phyloP scores from a whole-genome alignment of 768 basidiomycete species.

The Suillus brevipes region DNA sequence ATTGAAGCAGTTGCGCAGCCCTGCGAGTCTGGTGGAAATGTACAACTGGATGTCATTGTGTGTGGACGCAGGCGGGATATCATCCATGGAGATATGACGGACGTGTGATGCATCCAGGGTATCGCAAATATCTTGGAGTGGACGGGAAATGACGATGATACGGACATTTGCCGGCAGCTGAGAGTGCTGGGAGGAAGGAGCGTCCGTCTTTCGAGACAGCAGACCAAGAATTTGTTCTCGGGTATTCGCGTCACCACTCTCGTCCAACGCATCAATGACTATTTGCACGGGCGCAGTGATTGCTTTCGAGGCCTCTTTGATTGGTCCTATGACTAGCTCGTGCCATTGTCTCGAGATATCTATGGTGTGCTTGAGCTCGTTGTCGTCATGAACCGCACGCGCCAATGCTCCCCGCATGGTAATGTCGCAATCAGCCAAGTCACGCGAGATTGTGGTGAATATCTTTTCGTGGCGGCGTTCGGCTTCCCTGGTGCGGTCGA shows the following conservation, averaged over 20 bases:
- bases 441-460: neutral
- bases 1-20: neutral
- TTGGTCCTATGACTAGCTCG: conserved; percentile 17
- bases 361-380: neutral
- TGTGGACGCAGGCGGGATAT: neutral
- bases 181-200: neutral
- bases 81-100: conserved; percentile 1
- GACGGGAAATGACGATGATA: conserved; percentile 19
- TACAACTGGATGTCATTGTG: conserved; percentile 9
- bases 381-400: neutral
- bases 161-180: conserved; percentile 10
- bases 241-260: conserved; percentile 11
- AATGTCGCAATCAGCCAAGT: neutral
- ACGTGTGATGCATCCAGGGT: conserved; percentile 8
- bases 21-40: conserved; percentile 1
- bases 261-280: conserved; percentile 28
- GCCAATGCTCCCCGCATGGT: neutral
- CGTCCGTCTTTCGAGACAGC: neutral
- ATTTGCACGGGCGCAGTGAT: conserved; percentile 21
- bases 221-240: conserved; percentile 19
- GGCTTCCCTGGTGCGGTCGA: conserved; percentile 10
- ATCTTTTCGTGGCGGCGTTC: neutral
- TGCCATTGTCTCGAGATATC: conserved; percentile 15
- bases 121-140: conserved; percentile 5
- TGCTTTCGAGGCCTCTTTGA: neutral